These are phyloP conservation scores for Delitschia confertaspora DNA, from an alignment of 495 filamentous ascomycete species.

Conservation along the genomic window DNA sequence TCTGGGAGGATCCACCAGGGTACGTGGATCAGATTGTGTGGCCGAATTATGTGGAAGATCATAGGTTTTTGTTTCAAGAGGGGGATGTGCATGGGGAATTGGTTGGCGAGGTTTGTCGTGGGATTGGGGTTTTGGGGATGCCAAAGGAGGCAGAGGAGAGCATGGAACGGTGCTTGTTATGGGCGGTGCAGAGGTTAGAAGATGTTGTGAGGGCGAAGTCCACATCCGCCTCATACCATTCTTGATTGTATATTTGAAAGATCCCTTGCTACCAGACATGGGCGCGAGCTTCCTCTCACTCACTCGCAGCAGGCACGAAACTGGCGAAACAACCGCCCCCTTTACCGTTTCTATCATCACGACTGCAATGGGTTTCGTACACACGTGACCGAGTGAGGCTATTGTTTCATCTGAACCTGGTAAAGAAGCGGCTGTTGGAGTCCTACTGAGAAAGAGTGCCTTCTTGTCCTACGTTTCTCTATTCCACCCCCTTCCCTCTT, in stretches of 20 bases:
- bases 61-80: slow-evolving; percentile 63
- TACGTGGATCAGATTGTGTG: slow-evolving; percentile 95
- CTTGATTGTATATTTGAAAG: too few relatives aligned
- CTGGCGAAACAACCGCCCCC: too few relatives aligned
- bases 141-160: slow-evolving; percentile 26
- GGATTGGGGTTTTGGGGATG: slow-evolving; percentile 40
- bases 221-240: neutral
- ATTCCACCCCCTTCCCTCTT: neutral
- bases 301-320: too few relatives aligned
- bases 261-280: too few relatives aligned
- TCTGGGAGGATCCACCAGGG: slow-evolving; percentile 87
- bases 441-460: too few relatives aligned
- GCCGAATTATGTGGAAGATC: slow-evolving; percentile 78
- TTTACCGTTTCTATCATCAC: neutral
- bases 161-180: slow-evolving; percentile 29
- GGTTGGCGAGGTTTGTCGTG: slow-evolving; percentile 37
- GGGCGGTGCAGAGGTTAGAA: slow-evolving; percentile 29
- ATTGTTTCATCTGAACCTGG: too few relatives aligned
- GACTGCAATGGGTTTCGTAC: neutral
- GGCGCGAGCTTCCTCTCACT: too few relatives aligned
- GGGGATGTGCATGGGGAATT: slow-evolving; percentile 51
- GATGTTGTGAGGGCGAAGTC: slow-evolving; percentile 1
- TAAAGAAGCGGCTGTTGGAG: too few relatives aligned
- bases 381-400: too few relatives aligned
- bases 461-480: too few relatives aligned